A percentile compares a stretch with the other conserved stretches of the same genome.
These are phyloP conservation scores for Magnusiomyces magnusii DNA, from an alignment of 1,139 yeast genomes.

Conservation along the genomic window DNA sequence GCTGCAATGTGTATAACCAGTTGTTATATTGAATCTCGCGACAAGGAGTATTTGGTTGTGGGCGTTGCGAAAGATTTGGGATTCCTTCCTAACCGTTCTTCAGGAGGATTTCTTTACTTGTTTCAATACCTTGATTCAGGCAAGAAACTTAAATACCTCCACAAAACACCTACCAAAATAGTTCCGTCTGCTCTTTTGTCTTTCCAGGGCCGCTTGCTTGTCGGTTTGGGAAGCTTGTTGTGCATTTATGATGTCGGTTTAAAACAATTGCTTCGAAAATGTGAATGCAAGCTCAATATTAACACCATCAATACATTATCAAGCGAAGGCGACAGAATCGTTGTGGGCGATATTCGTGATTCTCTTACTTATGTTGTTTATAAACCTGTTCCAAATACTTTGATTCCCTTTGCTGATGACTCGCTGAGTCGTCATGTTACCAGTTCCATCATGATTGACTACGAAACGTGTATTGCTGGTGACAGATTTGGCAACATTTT, in stretches of 20 bases:
- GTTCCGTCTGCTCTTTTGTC: slow-evolving; percentile 44
- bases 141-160: slow-evolving; percentile 43
- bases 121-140: slow-evolving; percentile 39
- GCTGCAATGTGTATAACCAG: slow-evolving; percentile 37
- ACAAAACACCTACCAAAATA: slow-evolving; percentile 51
- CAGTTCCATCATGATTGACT: slow-evolving; percentile 52
- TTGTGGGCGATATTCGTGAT: slow-evolving; percentile 59
- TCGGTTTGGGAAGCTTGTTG: slow-evolving; percentile 48
- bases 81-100: slow-evolving; percentile 34
- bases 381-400: slow-evolving; percentile 43
- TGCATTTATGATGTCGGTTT: slow-evolving; percentile 68
- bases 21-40: slow-evolving; percentile 35
- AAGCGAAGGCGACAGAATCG: slow-evolving; percentile 51
- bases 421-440: slow-evolving; percentile 60
- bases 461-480: slow-evolving; percentile 74
- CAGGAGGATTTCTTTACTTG: slow-evolving; percentile 38
- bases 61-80: slow-evolving; percentile 40
- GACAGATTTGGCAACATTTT: slow-evolving; percentile 82
- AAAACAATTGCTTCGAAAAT: slow-evolving; percentile 67
- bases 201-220: slow-evolving; percentile 58
- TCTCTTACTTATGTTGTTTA: slow-evolving; percentile 55
- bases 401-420: slow-evolving; percentile 67
- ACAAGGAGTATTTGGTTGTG: slow-evolving; percentile 40
- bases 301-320: slow-evolving; percentile 45
- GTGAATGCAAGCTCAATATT: slow-evolving; percentile 36